Evolutionary conservation across 805 yeast species (phyloP), one percentile per base, ranked within the genome.

Genomic region (Clavispora phyllophila): DNA sequence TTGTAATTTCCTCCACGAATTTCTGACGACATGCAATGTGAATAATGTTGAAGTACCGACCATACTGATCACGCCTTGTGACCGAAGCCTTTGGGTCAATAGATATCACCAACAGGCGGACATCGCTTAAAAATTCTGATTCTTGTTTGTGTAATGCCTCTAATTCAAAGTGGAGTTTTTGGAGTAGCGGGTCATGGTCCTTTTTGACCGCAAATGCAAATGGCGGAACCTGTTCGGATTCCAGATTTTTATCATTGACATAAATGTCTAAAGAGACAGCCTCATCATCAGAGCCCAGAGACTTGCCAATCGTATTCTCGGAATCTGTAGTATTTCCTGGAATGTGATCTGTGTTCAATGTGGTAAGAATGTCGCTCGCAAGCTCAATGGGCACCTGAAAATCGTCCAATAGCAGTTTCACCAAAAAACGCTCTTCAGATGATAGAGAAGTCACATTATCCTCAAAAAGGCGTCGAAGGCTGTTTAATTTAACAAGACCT

Each of bases 1-100:
- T 53, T 42, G 42, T 36, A 1, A 56, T 50, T 9, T 43, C 48
- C 10, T 54, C 60, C 9, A 61, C 53, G 51, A 56, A 56, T 37
- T 60, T 65, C 17, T 60, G 54, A 18, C 66, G 61, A 0, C 77
- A 79, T 5, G 68, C 56, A 10, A 82, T 61, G 46, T 75, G 71
- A 2, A 82, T 61, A 8, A 77, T 78, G 53, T 77, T 65, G n/a
- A 44, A 39, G 40, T 51, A 57, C 18, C 65, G 52, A 0, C 69
- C 62, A 14, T 58, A 58, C 17, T 61, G 63, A 18, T 58, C 61
- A 14, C 60, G 58, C 26, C 57, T 55, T 9, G 53, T 41, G 1
- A 73, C 49, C 0, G 41, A 44, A 3, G 70, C 48, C 39, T 63
- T 63, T 0, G 63, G 50, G 40, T 70, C 74, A 19, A 63, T 46